These are phyloP conservation scores for Yamadazyma atlantica DNA, from an alignment of 1,139 yeast genomes.

Conservation along the genomic window DNA sequence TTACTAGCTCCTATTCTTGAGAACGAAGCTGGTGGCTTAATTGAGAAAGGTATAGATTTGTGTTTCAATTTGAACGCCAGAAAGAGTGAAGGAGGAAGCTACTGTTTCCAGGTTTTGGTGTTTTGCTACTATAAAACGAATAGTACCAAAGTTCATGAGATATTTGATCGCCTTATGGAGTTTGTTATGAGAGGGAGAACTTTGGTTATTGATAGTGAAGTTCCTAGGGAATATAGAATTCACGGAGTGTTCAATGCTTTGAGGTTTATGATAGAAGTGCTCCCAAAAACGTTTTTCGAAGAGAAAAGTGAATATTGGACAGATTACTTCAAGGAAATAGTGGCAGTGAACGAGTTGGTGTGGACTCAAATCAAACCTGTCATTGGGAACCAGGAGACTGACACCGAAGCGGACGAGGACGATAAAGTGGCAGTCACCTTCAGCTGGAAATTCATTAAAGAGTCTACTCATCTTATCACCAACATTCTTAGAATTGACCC, in stretches of 20 bases:
- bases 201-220: neutral
- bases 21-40: slow-evolving; percentile 21
- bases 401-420: slow-evolving; percentile 43
- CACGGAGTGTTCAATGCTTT: slow-evolving; percentile 69
- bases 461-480: slow-evolving; percentile 58
- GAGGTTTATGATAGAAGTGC: slow-evolving; percentile 37
- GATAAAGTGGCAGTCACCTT: slow-evolving; percentile 64
- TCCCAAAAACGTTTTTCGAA: slow-evolving; percentile 4
- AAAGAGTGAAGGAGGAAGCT: slow-evolving; percentile 81
- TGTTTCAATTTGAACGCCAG: slow-evolving; percentile 63
- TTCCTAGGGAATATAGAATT: slow-evolving; percentile 30
- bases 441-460: slow-evolving; percentile 86
- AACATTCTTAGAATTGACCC: slow-evolving; percentile 28
- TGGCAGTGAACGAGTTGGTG: slow-evolving; percentile 16
- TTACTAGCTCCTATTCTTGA: slow-evolving; percentile 15
- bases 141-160: neutral
- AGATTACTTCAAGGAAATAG: slow-evolving; percentile 3
- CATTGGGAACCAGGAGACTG: slow-evolving; percentile 32
- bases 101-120: slow-evolving; percentile 52
- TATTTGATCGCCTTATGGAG: neutral
- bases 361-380: slow-evolving; percentile 59
- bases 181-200: neutral
- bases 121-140: slow-evolving; percentile 15
- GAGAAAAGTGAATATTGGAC: slow-evolving; percentile 4
- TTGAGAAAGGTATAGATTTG: slow-evolving; percentile 36